Evolutionary conservation across 176 grass and related monocot genomes (phyloP).

Genomic region (Zoysia japonica): DNA sequence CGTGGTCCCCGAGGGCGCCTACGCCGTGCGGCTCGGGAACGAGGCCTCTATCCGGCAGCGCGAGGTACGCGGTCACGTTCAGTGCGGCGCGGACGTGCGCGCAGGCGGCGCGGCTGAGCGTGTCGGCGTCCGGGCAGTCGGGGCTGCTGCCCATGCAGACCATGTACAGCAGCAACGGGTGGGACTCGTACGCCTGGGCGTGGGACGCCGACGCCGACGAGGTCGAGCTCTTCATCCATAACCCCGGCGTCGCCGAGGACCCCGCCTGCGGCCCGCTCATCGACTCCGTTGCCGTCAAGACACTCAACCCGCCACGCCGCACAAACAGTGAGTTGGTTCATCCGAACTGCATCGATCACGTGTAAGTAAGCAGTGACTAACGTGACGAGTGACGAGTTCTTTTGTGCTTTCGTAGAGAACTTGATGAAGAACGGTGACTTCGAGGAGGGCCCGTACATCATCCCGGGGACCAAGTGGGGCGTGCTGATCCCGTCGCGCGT

Average conservation of each 20-base stretch:
- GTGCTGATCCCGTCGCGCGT: slow-evolving; percentile 65
- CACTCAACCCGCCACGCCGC: slow-evolving; percentile 53
- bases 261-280: slow-evolving; percentile 84
- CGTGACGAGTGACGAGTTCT: not conserved
- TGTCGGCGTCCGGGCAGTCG: slow-evolving; percentile 68
- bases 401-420: slow-evolving; percentile 46
- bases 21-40: slow-evolving; percentile 81
- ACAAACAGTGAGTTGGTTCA: slow-evolving; percentile 52
- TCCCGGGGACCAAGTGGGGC: slow-evolving; percentile 77
- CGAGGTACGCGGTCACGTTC: slow-evolving; percentile 78
- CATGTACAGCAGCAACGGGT: slow-evolving; percentile 94
- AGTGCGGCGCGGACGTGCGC: slow-evolving; percentile 87
- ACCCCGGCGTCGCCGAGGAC: slow-evolving; percentile 71
- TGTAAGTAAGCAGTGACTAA: not conserved
- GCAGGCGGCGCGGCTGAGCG: slow-evolving; percentile 71
- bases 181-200: slow-evolving; percentile 94
- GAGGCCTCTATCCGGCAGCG: slow-evolving; percentile 78
- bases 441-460: slow-evolving; percentile 86
- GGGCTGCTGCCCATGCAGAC: slow-evolving; percentile 72
- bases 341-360: no score
- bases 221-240: slow-evolving; percentile 71
- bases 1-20: slow-evolving; percentile 74
- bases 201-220: slow-evolving; percentile 52
- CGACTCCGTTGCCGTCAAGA: slow-evolving; percentile 78
- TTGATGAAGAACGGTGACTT: slow-evolving; percentile 86